These are phyloP conservation scores for Pleurostoma richardsiae DNA, from an alignment of 2,329 filamentous ascomycete species.

Conservation along the genomic window DNA sequence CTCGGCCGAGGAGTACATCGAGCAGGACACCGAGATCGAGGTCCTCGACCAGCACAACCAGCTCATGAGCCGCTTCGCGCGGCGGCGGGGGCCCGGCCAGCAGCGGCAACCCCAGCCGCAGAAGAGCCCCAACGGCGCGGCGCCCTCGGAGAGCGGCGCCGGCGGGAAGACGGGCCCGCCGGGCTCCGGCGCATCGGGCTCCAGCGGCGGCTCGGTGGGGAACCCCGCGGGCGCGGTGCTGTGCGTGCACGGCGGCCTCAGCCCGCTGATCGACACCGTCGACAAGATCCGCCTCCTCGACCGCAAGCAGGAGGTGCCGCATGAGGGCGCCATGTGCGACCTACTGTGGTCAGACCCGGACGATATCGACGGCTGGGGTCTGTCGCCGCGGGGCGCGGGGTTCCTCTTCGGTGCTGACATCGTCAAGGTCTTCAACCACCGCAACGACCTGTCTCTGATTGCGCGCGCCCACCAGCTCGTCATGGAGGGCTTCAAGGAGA, in stretches of 20 bases:
- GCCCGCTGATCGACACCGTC: conserved; percentile 84
- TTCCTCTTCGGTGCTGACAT: conserved; percentile 96
- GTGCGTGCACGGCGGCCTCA: conserved; percentile 92
- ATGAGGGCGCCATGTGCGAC: conserved; percentile 99
- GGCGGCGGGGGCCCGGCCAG: conserved; percentile 27
- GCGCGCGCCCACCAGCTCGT: conserved; percentile 94
- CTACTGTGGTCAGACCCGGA: conserved; percentile 97
- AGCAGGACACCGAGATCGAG: conserved; percentile 84
- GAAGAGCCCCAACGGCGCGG: conserved; percentile 15
- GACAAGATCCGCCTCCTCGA: conserved; percentile 95
- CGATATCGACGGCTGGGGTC: conserved; percentile 94
- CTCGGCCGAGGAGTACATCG: conserved; percentile 41
- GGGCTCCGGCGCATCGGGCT: conserved; percentile 72
- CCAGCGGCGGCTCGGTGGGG: conserved; percentile 57
- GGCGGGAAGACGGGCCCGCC: conserved; percentile 63
- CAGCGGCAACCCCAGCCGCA: conserved; percentile 12
- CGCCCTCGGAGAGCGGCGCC: conserved; percentile 21
- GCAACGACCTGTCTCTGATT: conserved; percentile 87
- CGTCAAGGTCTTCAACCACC: conserved; percentile 91
- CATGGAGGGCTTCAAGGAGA: conserved; percentile 99
- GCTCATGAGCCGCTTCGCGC: conserved; percentile 67
- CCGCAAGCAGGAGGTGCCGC: conserved; percentile 95
- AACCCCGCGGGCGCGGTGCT: conserved; percentile 79
- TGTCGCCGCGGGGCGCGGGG: conserved; percentile 88
- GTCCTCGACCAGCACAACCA: conserved; percentile 81